A percentile compares a stretch with the other conserved stretches of the same genome.
phyloP scores from a whole-genome alignment of 78 protist species.

The Planoprotostelium fungivorum region DNA sequence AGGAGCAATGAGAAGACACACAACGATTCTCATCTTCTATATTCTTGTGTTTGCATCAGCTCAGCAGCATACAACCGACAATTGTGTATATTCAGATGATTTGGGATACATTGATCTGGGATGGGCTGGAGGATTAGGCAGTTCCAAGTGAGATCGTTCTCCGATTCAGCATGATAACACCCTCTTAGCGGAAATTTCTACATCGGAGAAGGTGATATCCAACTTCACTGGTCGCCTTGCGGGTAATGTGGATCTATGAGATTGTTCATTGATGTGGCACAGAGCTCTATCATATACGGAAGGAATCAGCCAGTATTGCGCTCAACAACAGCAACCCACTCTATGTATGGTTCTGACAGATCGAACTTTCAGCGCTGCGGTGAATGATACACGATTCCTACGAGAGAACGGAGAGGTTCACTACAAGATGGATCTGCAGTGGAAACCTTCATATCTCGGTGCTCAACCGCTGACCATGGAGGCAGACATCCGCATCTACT shows the following conservation, averaged over 20 bases:
- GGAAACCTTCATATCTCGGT: background rate
- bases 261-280: background rate
- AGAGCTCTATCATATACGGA: background rate
- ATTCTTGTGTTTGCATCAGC: no score
- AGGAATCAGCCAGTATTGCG: background rate
- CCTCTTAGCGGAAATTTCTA: background rate
- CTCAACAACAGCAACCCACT: background rate
- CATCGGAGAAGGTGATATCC: background rate
- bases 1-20: no score
- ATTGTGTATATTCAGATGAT: background rate
- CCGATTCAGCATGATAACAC: background rate
- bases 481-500: background rate
- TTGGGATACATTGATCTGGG: background rate
- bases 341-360: background rate
- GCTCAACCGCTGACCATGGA: background rate
- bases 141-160: background rate
- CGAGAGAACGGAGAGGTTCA: background rate
- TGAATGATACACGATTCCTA: background rate
- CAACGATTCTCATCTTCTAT: no score
- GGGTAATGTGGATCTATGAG: background rate
- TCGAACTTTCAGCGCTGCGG: background rate
- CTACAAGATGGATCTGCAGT: background rate
- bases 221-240: background rate
- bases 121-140: background rate
- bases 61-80: no score